Percentiles rank a stretch among this genome's conserved stretches.
Conservation (phyloP, 129 eudicot genomes). For the Flaveria trinervia region DNA sequence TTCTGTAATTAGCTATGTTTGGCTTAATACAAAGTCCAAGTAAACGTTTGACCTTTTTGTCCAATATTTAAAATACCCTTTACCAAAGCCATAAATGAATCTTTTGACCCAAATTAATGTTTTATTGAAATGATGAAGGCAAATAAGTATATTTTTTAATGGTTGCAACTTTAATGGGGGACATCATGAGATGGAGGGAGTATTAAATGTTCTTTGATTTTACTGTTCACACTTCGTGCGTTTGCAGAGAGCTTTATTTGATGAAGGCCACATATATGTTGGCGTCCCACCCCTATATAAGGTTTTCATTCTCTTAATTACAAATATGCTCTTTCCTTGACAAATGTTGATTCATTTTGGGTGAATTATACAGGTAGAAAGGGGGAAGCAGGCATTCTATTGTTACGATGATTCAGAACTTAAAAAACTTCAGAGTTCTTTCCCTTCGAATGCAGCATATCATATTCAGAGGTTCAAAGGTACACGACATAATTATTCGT, state of each 20-base stretch:
- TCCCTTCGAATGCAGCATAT: conserved; percentile 89
- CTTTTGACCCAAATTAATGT: conserved; percentile 7
- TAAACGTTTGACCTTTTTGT: conserved; percentile 9
- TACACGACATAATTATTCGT: conserved; percentile 12
- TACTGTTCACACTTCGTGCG: conserved; percentile 4
- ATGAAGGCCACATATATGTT: conserved; percentile 91
- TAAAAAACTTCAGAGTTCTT: conserved; percentile 53
- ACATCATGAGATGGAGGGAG: background rate
- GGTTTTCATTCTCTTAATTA: conserved; percentile 43
- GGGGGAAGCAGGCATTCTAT: conserved; percentile 82
- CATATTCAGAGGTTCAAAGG: conserved; percentile 98
- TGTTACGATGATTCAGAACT: conserved; percentile 85
- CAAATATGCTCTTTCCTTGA: background rate
- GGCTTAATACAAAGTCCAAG: background rate
- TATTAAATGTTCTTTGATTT: background rate
- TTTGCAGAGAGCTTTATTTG: conserved; percentile 91
- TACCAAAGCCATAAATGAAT: background rate
- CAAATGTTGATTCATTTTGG: conserved; percentile 26
- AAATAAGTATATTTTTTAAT: background rate
- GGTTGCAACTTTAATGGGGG: background rate
- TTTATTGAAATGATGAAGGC: conserved; percentile 12
- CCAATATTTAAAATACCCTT: conserved; percentile 7
- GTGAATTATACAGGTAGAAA: conserved; percentile 64
- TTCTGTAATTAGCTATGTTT: background rate
- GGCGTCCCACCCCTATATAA: conserved; percentile 97